Base-by-base conservation (phyloP, 2,329 filamentous ascomycete species). In the Hymenoscyphus infarciens region DNA sequence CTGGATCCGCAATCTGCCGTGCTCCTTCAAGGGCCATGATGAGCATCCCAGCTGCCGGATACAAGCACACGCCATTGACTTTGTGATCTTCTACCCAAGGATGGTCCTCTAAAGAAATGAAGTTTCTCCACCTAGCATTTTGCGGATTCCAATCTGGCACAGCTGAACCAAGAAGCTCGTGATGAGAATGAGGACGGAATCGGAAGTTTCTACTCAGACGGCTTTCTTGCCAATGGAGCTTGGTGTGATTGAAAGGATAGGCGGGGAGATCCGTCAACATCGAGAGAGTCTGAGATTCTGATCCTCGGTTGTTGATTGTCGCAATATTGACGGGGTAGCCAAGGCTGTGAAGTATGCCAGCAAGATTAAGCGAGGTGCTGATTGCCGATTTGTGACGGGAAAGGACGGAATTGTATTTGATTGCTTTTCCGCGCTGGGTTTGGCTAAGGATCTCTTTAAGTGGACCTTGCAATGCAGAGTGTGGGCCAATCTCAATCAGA, bases 271-370 rank as follows among this genome's bases (percentile, higher is more conserved):
- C 27, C 1, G 49, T 33, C 15, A 63, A 45, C 54, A 64, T 38
- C n/a, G 6, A 33, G 45, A 5, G 52, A 52, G 33, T 10, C 1
- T 15, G 4, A 57, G 53, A 3, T 6, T 5, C 3, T 22, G 45
- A 52, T 8, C n/a, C 10, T 16, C 22, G 5, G 73, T 74, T 22
- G 76, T 76, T 65, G 78, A 78, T 68, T 81, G 82, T 74, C 19
- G 73, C 72, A 11, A 63, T 22, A 38, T 61, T 33, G 10, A 63
- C 15, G 10, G 8, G 16, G 27, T 39, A 45, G 10, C 62, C 62
- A 22, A 25, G 8, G 45, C 39, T 29, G 15, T 57, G 27, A 15
- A 64, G 31, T 3, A 35, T 13, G 3, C 62, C 62, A 35, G 52
- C 53, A 10, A 45, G 16, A 2, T 31, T 29, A 1, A 64, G 19